A percentile compares a stretch with the other conserved stretches of the same genome.
These are phyloP conservation scores for Theileria annulata DNA, from an alignment of 169 alveolate species.

Conservation along the genomic window DNA sequence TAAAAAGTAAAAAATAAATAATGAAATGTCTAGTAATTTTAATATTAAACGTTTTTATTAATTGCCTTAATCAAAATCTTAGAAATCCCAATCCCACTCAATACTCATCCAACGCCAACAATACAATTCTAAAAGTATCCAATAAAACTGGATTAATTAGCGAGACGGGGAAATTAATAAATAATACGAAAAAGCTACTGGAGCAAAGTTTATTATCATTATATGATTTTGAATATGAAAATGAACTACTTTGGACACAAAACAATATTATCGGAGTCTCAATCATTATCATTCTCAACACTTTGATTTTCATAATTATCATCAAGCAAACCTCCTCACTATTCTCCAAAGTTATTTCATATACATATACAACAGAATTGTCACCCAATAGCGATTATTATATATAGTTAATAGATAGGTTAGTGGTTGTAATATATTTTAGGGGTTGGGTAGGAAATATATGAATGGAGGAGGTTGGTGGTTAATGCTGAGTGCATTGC, in stretches of 20 bases:
- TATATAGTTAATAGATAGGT: no score
- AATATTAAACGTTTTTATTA: neutral
- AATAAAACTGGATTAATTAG: no score
- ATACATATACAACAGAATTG: no score
- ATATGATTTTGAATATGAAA: neutral
- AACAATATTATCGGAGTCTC: neutral
- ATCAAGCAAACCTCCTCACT: conserved; percentile 29
- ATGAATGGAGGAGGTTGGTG: conserved; percentile 58
- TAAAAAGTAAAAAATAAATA: no score
- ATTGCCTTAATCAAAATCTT: no score
- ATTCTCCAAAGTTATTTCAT: conserved; percentile 27
- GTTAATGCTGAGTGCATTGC: conserved; percentile 30
- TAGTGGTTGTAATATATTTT: no score
- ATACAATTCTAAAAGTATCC: neutral
- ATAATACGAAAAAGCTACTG: no score
- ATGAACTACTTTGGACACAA: neutral
- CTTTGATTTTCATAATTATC: neutral
- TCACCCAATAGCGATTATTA: no score
- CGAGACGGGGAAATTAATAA: no score
- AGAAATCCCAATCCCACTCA: no score
- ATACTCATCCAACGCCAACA: neutral
- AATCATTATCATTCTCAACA: neutral
- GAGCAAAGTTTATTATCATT: neutral
- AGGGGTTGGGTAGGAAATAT: conserved; percentile 53
- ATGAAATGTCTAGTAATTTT: no score